A percentile compares a stretch with the other conserved stretches of the same genome.
Conservation (phyloP, 352 stramenopile genomes). For the Pythium diclinum region DNA sequence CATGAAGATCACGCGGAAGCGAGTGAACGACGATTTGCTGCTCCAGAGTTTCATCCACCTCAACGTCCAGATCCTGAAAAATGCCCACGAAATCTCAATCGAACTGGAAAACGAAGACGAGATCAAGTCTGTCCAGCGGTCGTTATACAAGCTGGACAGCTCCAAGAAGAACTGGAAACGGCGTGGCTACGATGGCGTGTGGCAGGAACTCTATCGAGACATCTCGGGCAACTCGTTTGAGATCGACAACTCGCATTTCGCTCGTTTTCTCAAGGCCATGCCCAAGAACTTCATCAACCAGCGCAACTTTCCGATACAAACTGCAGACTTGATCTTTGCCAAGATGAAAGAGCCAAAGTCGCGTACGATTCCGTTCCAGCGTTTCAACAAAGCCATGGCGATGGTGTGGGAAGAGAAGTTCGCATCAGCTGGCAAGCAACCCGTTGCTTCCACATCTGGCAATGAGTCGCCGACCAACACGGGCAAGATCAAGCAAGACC, state of each 20-base stretch:
- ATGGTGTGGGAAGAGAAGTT: slow-evolving; percentile 69
- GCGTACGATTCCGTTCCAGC: slow-evolving; percentile 50
- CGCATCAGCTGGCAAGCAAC: background rate
- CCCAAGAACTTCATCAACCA: slow-evolving; percentile 61
- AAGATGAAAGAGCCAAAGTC: slow-evolving; percentile 79
- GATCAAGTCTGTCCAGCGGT: slow-evolving; percentile 32
- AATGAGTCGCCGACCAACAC: background rate
- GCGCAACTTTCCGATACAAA: slow-evolving; percentile 51
- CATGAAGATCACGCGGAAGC: slow-evolving; percentile 40
- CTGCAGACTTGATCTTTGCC: slow-evolving; percentile 57
- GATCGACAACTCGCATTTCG: slow-evolving; percentile 68
- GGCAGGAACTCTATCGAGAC: slow-evolving; percentile 62
- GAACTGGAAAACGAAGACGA: slow-evolving; percentile 14
- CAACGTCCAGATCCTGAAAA: slow-evolving; percentile 22
- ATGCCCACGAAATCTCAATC: slow-evolving; percentile 7
- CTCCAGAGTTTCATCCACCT: slow-evolving; percentile 62
- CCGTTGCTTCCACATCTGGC: background rate
- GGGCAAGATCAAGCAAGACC: slow-evolving; percentile 20
- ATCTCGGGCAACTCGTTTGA: slow-evolving; percentile 41
- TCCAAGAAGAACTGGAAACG: slow-evolving; percentile 42
- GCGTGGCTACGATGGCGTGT: slow-evolving; percentile 59
- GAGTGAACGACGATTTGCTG: slow-evolving; percentile 55
- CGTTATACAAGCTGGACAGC: slow-evolving; percentile 39
- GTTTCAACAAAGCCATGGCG: slow-evolving; percentile 62
- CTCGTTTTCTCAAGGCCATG: slow-evolving; percentile 58